Percentiles rank a stretch among this genome's conserved stretches.
These are phyloP conservation scores for Ceratocystis cubensis DNA, from an alignment of 2,329 filamentous ascomycete species.

Conservation along the genomic window DNA sequence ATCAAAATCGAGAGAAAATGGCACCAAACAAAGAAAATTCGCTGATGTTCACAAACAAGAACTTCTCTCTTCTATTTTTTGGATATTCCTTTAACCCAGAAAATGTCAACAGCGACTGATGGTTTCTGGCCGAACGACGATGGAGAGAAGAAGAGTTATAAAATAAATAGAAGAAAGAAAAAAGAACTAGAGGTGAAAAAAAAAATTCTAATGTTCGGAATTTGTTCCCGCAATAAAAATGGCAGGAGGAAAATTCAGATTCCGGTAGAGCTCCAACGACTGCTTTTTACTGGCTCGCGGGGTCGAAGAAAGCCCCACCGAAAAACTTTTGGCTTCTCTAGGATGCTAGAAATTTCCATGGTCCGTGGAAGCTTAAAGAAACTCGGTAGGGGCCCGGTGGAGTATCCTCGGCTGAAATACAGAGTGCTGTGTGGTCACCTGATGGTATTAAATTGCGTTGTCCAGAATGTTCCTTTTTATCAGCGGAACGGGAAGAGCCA, in stretches of 20 bases:
- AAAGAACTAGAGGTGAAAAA: too few relatives aligned
- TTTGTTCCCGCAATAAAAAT: slow-evolving; percentile 5
- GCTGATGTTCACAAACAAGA: slow-evolving; percentile 14
- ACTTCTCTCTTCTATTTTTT: slow-evolving; percentile 7
- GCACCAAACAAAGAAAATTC: slow-evolving; percentile 13
- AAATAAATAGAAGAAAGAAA: too few relatives aligned
- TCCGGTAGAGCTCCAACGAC: slow-evolving; percentile 14
- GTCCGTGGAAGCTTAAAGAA: slow-evolving; percentile 18
- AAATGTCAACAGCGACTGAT: background rate
- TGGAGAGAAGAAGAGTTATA: too few relatives aligned
- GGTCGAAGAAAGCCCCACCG: slow-evolving; percentile 10
- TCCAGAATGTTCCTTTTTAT: slow-evolving; percentile 1
- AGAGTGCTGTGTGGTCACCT: background rate
- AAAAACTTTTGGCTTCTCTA: slow-evolving; percentile 8
- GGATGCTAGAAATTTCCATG: slow-evolving; percentile 21
- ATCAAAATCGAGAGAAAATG: slow-evolving; percentile 23
- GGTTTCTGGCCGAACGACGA: background rate
- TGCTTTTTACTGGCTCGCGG: slow-evolving; percentile 18
- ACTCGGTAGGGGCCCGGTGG: background rate
- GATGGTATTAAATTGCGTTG: background rate
- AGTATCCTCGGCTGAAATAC: slow-evolving; percentile 11
- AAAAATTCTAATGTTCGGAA: slow-evolving; percentile 7
- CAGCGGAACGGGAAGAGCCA: too few relatives aligned
- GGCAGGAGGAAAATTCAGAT: slow-evolving; percentile 10
- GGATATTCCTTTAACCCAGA: background rate